phyloP scores from a whole-genome alignment of 2,329 filamentous ascomycete genomes.

The Talaromyces funiculosus region DNA sequence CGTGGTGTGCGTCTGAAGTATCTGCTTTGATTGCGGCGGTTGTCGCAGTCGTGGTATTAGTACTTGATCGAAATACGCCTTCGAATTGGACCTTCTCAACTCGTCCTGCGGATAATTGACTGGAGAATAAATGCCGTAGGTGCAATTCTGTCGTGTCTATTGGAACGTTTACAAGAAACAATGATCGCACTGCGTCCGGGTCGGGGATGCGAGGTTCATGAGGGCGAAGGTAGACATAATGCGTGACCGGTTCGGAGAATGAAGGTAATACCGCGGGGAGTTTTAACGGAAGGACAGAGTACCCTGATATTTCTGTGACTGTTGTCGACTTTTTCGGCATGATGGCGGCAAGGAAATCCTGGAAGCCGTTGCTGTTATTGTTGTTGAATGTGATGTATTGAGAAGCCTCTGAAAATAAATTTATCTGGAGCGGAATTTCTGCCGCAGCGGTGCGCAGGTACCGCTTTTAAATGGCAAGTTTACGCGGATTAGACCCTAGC shows the following conservation, averaged over 20 bases:
- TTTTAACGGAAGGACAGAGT: slow-evolving; percentile 62
- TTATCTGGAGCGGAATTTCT: slow-evolving; percentile 4
- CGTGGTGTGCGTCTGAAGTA: slow-evolving; percentile 12
- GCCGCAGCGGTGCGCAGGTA: background rate
- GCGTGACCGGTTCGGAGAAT: slow-evolving; percentile 58
- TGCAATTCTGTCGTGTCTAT: slow-evolving; percentile 73
- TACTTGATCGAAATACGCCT: slow-evolving; percentile 36
- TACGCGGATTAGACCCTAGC: background rate
- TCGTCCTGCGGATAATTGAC: slow-evolving; percentile 67
- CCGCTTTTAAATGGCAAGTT: background rate
- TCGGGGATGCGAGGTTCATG: slow-evolving; percentile 76
- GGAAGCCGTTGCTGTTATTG: background rate
- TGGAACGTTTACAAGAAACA: slow-evolving; percentile 89
- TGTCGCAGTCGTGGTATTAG: background rate
- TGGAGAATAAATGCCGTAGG: slow-evolving; percentile 68
- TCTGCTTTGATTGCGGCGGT: background rate
- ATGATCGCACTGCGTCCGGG: slow-evolving; percentile 65
- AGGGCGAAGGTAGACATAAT: slow-evolving; percentile 81
- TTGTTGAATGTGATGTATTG: background rate
- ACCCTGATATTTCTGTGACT: slow-evolving; percentile 50
- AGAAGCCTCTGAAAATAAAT: slow-evolving; percentile 6
- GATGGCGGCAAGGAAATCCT: slow-evolving; percentile 12
- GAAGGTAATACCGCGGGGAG: slow-evolving; percentile 58
- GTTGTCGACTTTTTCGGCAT: slow-evolving; percentile 30
- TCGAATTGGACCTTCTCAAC: slow-evolving; percentile 77